phyloP scores from a whole-genome alignment of 2,329 filamentous ascomycete genomes.

The Pseudomassariella vexata region DNA sequence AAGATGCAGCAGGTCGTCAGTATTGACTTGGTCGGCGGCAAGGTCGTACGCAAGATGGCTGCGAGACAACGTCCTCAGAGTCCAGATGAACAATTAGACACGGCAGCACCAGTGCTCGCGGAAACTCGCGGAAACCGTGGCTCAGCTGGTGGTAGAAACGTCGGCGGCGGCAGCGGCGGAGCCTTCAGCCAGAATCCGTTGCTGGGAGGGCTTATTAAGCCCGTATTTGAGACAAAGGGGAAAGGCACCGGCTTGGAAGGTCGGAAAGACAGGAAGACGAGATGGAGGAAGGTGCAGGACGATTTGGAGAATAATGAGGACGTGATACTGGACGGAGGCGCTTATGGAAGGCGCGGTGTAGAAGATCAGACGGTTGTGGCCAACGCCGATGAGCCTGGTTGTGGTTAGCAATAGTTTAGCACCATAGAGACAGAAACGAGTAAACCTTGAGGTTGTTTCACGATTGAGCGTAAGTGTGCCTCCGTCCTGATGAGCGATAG shows the following conservation, averaged over 20 bases:
- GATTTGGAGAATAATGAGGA: conserved; percentile 53
- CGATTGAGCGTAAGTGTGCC: too few species aligned
- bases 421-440: too few species aligned
- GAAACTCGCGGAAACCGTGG: conserved; percentile 29
- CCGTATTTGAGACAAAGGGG: conserved; percentile 50
- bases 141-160: too few species aligned
- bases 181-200: conserved; percentile 66
- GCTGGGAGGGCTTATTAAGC: conserved; percentile 58
- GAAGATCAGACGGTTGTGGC: conserved; percentile 3
- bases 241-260: conserved; percentile 40
- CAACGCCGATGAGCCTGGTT: conserved; percentile 2
- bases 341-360: conserved; percentile 31
- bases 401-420: conserved; percentile 6
- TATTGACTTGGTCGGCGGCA: conserved; percentile 74
- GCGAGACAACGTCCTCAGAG: conserved; percentile 53
- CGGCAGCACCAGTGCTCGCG: conserved; percentile 14
- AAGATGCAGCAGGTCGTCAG: conserved; percentile 80
- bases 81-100: conserved; percentile 38
- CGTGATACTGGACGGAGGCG: conserved; percentile 52
- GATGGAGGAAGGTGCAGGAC: conserved; percentile 58
- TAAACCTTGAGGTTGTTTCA: too few species aligned
- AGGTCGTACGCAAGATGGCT: conserved; percentile 68
- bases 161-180: conserved; percentile 36
- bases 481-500: too few species aligned
- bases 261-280: conserved; percentile 34